Conservation (phyloP, 805 yeast species). For the Candida nitratophila region DNA sequence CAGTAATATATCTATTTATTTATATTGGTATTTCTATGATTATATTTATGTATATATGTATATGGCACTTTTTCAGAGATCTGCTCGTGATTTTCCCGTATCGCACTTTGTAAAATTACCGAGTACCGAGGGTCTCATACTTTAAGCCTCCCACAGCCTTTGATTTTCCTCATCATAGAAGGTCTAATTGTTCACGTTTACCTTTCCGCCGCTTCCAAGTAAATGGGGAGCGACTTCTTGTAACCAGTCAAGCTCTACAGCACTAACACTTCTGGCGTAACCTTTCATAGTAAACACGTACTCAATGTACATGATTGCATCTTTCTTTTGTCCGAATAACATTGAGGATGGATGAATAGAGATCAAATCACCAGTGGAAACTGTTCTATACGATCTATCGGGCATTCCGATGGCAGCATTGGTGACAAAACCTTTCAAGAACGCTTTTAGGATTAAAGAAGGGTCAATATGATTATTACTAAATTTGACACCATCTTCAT, state of each 20-base stretch:
- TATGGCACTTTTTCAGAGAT: too few relatives aligned
- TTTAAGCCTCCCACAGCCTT: too few relatives aligned
- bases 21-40: too few relatives aligned
- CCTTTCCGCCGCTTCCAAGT: conserved; percentile 14
- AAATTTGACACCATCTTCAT: conserved; percentile 8
- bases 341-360: conserved; percentile 88
- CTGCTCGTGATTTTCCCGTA: too few relatives aligned
- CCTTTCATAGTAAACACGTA: conserved; percentile 91
- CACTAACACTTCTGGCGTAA: conserved; percentile 84
- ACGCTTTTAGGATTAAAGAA: conserved; percentile 62
- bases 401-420: conserved; percentile 95
- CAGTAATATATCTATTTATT: too few relatives aligned
- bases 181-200: not conserved
- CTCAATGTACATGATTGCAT: conserved; percentile 91
- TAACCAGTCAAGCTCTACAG: conserved; percentile 77
- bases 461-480: conserved; percentile 35
- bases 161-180: too few relatives aligned
- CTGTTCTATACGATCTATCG: conserved; percentile 85
- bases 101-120: too few relatives aligned
- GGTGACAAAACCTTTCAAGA: conserved; percentile 74
- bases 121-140: too few relatives aligned
- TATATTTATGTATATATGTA: too few relatives aligned
- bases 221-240: conserved; percentile 72
- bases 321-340: conserved; percentile 73
- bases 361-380: conserved; percentile 74